Evolutionary conservation across 306 rosid genomes (phyloP), one percentile per base, ranked within the genome.

Genomic region (Quercus gilva): DNA sequence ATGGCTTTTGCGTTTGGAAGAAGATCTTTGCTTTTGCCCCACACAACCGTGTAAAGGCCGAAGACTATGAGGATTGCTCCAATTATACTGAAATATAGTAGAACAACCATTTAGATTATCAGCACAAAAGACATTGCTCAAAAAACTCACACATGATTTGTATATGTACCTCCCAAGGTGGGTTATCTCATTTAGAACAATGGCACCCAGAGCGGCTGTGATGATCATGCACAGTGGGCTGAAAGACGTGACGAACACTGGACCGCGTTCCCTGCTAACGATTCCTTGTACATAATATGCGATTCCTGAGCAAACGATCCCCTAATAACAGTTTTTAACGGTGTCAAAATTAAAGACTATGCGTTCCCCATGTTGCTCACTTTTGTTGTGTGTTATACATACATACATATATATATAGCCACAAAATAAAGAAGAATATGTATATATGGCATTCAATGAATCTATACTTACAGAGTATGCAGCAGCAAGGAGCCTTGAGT

Each of bases 211-310:
- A 71, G 90, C 90, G 61, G 97, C 95, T 0, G 98, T 93, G 77
- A 96, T 91, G 80, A 96, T 96, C 99, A 96, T 96, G 76, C 92
- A 89, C 6, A 96, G 82, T 59, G 99, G 99, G 49, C 97, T 96
- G 76, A 96, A 96, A 45, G 99, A 90, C 2, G 99, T 96, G 5
- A 93, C 92, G 73, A 96, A 96, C 6, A 96, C 99, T 3, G 99
- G 99, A 57, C 99, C 99, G 29, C 95, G 89, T 85, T 90, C 88
- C 60, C 89, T 87, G 5, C 84, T 96, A 57, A 96, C 97, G 45
- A 93, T 69, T 14, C 98, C 99, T 86, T 96, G 99, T 69, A 96
- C 86, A 45, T 91, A 96, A 76, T 90, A 96, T 31, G 99, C 99
- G 79, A 96, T 88, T 72, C 94, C 99, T 70, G 99, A 96, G 81